Base-by-base conservation (phyloP, 495 filamentous ascomycete species). In the Aspergillus nidulans region DNA sequence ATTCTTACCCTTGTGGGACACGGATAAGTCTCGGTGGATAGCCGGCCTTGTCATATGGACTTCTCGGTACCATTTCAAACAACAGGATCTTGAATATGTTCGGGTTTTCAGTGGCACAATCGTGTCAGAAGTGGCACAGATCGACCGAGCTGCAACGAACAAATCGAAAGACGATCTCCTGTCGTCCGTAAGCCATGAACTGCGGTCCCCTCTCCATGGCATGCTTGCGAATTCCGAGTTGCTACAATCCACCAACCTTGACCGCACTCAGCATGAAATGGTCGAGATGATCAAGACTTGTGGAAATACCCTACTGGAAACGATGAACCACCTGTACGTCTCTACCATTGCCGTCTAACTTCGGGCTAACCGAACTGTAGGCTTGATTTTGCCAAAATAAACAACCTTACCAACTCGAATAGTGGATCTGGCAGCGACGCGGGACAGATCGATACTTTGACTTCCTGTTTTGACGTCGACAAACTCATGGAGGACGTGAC, bases 151-250 rank as follows among this genome's bases (percentile, higher is more conserved):
- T n/a, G 63, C 55, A 16, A 75, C 72, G 10, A 78, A 84, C 47
- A 74, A 70, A 48, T 77, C 80, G 23, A 90, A 91, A 59, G 79
- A 82, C 1, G 85, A 87, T 52, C 84, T 90, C 50, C 82, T 91
- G 24, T 83, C 83, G 0, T 87, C 82, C 13, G 79, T 91, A 21
- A 88, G 83, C 28, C 88, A 91, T 61, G 88, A 91, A 56, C 73
- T 90, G n/a, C 79, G 88, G 0, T 85, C 81, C 0, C 88, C 88
- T 1, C 64, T 91, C 12, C 85, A 89, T 55, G 86, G 86, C 4
- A 85, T 88, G 43, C 63, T 88, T 1, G 83, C 82, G 0, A 82
- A 78, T 60, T 76, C 81, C 2, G 86, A 90, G 64, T 73, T 91
- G 39, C 61, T 91, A 6, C 73, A 81, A 24, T 78, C 81, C 9